Evolutionary conservation across 1,284 basidiomycete species (phyloP).

Genomic region (Ceratobasidium sp.): DNA sequence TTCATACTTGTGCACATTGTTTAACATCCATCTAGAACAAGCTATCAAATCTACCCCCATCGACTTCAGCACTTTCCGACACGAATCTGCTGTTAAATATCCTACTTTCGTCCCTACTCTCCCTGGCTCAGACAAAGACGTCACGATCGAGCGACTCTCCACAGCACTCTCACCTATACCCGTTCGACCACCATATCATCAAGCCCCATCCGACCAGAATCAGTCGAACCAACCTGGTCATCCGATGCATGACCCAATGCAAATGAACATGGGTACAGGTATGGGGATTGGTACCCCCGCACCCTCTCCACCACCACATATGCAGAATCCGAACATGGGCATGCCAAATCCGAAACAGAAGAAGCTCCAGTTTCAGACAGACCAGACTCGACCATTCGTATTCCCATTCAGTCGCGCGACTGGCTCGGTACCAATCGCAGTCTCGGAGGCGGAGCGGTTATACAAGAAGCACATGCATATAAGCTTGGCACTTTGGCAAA

Average conservation of each 20-base stretch:
- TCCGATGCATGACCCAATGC: conserved; percentile 58
- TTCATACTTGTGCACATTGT: not conserved
- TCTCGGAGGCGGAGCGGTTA: conserved; percentile 93
- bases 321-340: conserved; percentile 24
- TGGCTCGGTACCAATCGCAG: conserved; percentile 83
- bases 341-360: conserved; percentile 78
- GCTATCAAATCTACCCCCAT: conserved; percentile 84
- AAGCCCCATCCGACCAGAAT: conserved; percentile 64
- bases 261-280: conserved; percentile 36
- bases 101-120: conserved; percentile 83
- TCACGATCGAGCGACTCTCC: conserved; percentile 71
- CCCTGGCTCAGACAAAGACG: conserved; percentile 51
- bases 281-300: conserved; percentile 75
- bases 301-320: conserved; percentile 82
- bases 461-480: conserved; percentile 93
- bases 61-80: conserved; percentile 86
- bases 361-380: conserved; percentile 99
- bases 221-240: conserved; percentile 57
- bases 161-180: conserved; percentile 93
- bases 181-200: conserved; percentile 90
- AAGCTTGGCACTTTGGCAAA: conserved; percentile 88
- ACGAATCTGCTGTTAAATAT: conserved; percentile 92
- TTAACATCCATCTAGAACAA: conserved; percentile 3
- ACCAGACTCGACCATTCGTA: conserved; percentile 92
- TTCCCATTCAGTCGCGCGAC: conserved; percentile 86